A percentile compares a stretch with the other conserved stretches of the same genome.
Evolutionary conservation across 495 filamentous ascomycete genomes (phyloP).

Genomic region (Xylaria scruposa): DNA sequence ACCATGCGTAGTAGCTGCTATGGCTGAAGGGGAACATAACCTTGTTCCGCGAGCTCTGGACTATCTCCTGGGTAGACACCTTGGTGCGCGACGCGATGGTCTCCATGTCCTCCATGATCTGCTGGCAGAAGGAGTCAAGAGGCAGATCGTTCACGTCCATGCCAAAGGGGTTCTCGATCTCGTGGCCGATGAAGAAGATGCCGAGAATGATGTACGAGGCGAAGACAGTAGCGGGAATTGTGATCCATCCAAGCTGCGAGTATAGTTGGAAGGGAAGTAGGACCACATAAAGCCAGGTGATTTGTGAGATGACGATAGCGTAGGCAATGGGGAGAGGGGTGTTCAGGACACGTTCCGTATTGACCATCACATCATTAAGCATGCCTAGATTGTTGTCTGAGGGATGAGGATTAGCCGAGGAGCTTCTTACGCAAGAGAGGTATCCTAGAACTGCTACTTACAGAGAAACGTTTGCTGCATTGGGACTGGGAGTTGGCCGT

Average conservation of each 20-base stretch:
- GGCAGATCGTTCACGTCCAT: conserved; percentile 87
- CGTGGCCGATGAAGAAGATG: conserved; percentile 82
- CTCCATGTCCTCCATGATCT: conserved; percentile 75
- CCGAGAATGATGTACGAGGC: conserved; percentile 89
- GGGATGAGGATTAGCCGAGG: neutral
- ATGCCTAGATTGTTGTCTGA: conserved; percentile 58
- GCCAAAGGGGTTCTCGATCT: conserved; percentile 91
- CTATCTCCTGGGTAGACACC: conserved; percentile 64
- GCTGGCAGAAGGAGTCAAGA: conserved; percentile 76
- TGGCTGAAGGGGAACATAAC: conserved; percentile 72
- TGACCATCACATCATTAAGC: conserved; percentile 75
- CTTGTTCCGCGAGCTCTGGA: conserved; percentile 62
- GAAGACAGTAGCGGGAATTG: conserved; percentile 82
- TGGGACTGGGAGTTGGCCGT: conserved; percentile 59
- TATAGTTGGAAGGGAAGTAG: conserved; percentile 86
- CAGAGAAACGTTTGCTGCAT: conserved; percentile 59
- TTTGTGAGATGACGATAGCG: conserved; percentile 83
- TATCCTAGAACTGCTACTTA: conserved; percentile 26
- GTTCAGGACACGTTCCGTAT: conserved; percentile 81
- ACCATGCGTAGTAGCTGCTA: conserved; percentile 66
- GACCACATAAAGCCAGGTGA: conserved; percentile 86
- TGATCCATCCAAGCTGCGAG: conserved; percentile 67
- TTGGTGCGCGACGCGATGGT: conserved; percentile 67
- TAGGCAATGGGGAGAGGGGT: conserved; percentile 87
- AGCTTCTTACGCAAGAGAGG: neutral